Percentiles rank a stretch among this genome's conserved stretches.
Evolutionary conservation across 176 grass and related monocot genomes (phyloP).

Genomic region (maize (Zea mays)): DNA sequence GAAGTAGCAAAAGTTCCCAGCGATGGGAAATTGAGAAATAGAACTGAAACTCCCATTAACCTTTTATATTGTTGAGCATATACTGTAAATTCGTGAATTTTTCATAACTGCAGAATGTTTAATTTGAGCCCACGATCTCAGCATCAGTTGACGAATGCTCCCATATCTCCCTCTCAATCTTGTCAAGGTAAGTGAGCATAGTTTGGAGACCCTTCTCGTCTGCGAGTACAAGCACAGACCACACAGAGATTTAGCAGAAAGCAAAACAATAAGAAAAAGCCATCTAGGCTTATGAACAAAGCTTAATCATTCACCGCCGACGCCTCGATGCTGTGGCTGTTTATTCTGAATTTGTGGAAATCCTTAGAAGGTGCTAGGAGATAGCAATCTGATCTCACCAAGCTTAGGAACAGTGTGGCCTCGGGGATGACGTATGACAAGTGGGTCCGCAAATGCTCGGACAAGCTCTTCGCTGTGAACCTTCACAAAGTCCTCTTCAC

Average conservation of each 20-base stretch:
- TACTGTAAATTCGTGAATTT: neutral
- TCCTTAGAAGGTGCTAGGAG: neutral
- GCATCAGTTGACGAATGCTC: slow-evolving; percentile 13
- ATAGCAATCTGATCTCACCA: slow-evolving; percentile 48
- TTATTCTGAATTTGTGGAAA: neutral
- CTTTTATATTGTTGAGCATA: neutral
- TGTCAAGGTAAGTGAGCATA: slow-evolving; percentile 49
- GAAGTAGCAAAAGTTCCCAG: neutral
- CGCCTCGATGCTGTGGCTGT: neutral
- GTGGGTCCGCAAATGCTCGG: slow-evolving; percentile 67
- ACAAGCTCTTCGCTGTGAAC: slow-evolving; percentile 53
- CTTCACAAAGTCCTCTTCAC: slow-evolving; percentile 71
- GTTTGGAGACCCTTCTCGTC: slow-evolving; percentile 48
- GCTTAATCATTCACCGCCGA: neutral
- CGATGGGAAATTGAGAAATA: neutral
- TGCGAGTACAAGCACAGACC: slow-evolving; percentile 28
- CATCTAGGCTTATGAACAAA: neutral
- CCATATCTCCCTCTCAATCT: slow-evolving; percentile 48
- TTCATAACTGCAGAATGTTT: neutral
- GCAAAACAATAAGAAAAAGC: neutral
- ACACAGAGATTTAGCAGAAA: neutral
- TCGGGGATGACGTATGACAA: slow-evolving; percentile 69
- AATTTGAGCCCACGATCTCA: neutral
- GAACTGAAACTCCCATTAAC: neutral
- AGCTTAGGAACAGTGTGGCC: slow-evolving; percentile 83